A percentile compares a stretch with the other conserved stretches of the same genome.
Evolutionary conservation across 148 eudicot species (phyloP).

Genomic region (Dianthus caryophyllus): DNA sequence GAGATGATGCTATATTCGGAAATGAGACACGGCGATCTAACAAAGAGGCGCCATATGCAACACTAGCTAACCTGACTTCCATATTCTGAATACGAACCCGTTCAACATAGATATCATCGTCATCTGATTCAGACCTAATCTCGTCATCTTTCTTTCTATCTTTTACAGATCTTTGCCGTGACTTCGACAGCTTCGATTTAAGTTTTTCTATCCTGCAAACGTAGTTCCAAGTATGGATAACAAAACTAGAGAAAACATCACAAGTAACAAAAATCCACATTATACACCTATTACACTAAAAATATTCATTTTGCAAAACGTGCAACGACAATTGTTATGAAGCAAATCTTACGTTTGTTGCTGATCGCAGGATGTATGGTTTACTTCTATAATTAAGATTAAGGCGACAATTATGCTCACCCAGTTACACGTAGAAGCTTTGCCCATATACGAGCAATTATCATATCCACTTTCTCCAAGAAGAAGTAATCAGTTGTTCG

Average conservation of each 20-base stretch:
- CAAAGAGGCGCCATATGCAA: too few relatives aligned
- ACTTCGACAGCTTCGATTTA: constrained; percentile 42
- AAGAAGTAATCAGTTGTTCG: constrained; percentile 76
- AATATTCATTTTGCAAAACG: too few relatives aligned
- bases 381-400: too few relatives aligned
- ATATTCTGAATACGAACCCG: constrained; percentile 82
- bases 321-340: too few relatives aligned
- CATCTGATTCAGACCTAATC: constrained; percentile 32
- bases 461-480: constrained; percentile 93
- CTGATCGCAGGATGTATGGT: too few relatives aligned
- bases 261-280: too few relatives aligned
- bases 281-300: too few relatives aligned
- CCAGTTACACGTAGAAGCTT: constrained; percentile 70
- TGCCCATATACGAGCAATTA: constrained; percentile 72
- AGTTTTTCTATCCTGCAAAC: constrained; percentile 51
- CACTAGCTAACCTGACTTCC: constrained; percentile 91
- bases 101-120: constrained; percentile 59
- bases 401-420: constrained; percentile 37
- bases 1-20: too few relatives aligned
- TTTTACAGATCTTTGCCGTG: constrained; percentile 31
- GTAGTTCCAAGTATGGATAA: constrained; percentile 5
- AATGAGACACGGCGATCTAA: too few relatives aligned
- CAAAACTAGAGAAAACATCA: too few relatives aligned
- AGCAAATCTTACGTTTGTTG: too few relatives aligned
- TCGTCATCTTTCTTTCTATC: constrained; percentile 65